These are phyloP conservation scores for Penicillium freii DNA, from an alignment of 2,329 filamentous ascomycete species.

Conservation along the genomic window DNA sequence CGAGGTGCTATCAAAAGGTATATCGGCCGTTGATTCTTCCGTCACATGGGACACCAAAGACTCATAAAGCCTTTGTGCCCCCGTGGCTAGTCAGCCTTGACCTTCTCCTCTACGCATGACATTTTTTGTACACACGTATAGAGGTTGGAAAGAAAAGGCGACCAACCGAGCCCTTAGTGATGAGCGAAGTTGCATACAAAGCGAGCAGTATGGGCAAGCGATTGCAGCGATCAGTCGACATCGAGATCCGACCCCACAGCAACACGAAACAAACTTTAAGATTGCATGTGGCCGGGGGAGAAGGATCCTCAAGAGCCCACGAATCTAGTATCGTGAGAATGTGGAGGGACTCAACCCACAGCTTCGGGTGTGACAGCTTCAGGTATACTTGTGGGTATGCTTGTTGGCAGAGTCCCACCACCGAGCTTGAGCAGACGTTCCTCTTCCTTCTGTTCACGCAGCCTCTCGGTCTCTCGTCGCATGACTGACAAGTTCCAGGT, in stretches of 20 bases:
- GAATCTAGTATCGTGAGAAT: conserved; percentile 24
- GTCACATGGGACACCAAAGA: conserved; percentile 31
- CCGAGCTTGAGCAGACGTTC: conserved; percentile 55
- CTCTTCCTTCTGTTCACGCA: conserved; percentile 73
- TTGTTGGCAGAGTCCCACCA: conserved; percentile 28
- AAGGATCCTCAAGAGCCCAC: conserved; percentile 30
- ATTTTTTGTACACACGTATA: conserved; percentile 2
- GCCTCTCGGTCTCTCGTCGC: conserved; percentile 76
- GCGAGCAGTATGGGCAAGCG: conserved; percentile 7
- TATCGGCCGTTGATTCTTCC: conserved; percentile 30
- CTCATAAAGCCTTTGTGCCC: conserved; percentile 22
- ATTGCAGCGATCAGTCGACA: conserved; percentile 29
- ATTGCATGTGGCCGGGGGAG: conserved; percentile 7
- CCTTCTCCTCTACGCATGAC: conserved; percentile 14
- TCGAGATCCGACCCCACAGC: conserved; percentile 24
- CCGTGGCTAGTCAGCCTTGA: conserved; percentile 19
- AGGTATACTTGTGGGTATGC: conserved; percentile 6
- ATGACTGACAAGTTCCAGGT: conserved; percentile 80
- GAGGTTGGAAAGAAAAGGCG: conserved; percentile 11
- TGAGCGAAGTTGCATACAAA: conserved; percentile 21
- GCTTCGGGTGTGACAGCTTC: conserved; percentile 22
- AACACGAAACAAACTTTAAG: conserved; percentile 6
- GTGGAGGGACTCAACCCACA: conserved; percentile 27
- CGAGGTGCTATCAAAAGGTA: conserved; percentile 29
- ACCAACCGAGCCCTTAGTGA: conserved; percentile 26